These are phyloP conservation scores for Hypoxylon perforatum DNA, from an alignment of 495 filamentous ascomycete genomes.

Conservation along the genomic window DNA sequence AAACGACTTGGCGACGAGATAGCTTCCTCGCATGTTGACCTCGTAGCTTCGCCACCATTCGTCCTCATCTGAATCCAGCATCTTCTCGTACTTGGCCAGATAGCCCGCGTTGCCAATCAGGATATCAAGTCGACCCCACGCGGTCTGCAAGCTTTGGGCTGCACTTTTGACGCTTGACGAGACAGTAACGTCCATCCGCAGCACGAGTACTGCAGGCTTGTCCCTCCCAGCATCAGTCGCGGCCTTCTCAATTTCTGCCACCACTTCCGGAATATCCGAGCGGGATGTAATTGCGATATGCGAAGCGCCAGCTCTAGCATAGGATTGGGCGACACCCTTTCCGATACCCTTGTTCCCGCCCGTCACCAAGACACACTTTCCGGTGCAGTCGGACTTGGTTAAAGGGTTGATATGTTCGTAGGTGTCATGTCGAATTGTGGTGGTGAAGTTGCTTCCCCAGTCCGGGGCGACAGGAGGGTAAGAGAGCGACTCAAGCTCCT, in stretches of 20 bases:
- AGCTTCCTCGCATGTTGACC: slow-evolving; percentile 55
- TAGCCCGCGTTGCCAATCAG: slow-evolving; percentile 64
- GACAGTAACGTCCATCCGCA: slow-evolving; percentile 58
- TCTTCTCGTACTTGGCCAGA: slow-evolving; percentile 43
- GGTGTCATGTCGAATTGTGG: slow-evolving; percentile 49
- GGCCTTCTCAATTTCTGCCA: slow-evolving; percentile 48
- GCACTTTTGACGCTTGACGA: slow-evolving; percentile 46
- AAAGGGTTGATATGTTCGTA: slow-evolving; percentile 54
- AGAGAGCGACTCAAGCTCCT: slow-evolving; percentile 4
- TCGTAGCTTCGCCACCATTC: slow-evolving; percentile 59
- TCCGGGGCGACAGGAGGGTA: slow-evolving; percentile 28
- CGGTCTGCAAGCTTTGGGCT: slow-evolving; percentile 28
- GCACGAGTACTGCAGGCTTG: slow-evolving; percentile 47
- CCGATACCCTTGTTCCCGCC: slow-evolving; percentile 62
- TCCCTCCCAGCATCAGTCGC: slow-evolving; percentile 48
- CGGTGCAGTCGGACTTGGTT: slow-evolving; percentile 40
- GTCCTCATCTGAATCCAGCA: slow-evolving; percentile 54
- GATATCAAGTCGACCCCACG: slow-evolving; percentile 57
- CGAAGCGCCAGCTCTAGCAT: slow-evolving; percentile 53
- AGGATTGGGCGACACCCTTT: slow-evolving; percentile 54
- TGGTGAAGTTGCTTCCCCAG: slow-evolving; percentile 24
- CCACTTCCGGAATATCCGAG: slow-evolving; percentile 43
- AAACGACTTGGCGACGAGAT: slow-evolving; percentile 48
- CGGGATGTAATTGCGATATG: slow-evolving; percentile 50
- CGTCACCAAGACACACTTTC: slow-evolving; percentile 56